A percentile compares a stretch with the other conserved stretches of the same genome.
Evolutionary conservation across 305 asterid genomes (phyloP).

Genomic region (Fraxinus baroniana): DNA sequence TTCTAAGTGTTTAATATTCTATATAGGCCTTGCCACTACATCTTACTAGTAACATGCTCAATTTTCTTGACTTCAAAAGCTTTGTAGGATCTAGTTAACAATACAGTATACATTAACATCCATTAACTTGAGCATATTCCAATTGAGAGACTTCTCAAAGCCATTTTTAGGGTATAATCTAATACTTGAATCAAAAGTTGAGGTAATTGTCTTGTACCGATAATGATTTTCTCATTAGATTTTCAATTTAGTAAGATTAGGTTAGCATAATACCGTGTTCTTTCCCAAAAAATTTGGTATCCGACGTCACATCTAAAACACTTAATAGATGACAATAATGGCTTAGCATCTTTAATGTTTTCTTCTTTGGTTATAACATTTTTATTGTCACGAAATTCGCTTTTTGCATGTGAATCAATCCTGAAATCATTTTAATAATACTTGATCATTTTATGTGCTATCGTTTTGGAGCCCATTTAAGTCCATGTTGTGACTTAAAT

Average conservation of each 20-base stretch:
- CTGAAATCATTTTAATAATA: not conserved
- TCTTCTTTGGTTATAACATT: not conserved
- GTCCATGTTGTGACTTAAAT: not conserved
- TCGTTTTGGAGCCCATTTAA: not conserved
- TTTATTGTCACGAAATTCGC: not conserved
- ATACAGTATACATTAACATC: not conserved
- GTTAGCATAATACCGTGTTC: not conserved
- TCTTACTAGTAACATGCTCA: not conserved
- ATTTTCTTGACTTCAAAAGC: not conserved
- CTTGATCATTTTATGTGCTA: not conserved
- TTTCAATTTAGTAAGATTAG: conserved; percentile 4
- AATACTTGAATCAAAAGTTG: conserved; percentile 12
- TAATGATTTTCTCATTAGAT: not conserved
- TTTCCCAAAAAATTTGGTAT: not conserved
- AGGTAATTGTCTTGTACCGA: not conserved
- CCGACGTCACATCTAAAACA: conserved; percentile 2
- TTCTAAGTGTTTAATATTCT: not conserved
- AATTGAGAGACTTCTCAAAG: not conserved
- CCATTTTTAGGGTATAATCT: not conserved
- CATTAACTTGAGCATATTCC: not conserved
- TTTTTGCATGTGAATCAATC: not conserved
- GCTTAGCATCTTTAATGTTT: conserved; percentile 1
- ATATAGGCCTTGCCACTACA: not conserved
- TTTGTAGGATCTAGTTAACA: not conserved
- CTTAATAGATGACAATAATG: not conserved